A percentile compares a stretch with the other conserved stretches of the same genome.
phyloP scores from a whole-genome alignment of 2,329 filamentous ascomycete genomes.

The Fusarium pseudonygamai region DNA sequence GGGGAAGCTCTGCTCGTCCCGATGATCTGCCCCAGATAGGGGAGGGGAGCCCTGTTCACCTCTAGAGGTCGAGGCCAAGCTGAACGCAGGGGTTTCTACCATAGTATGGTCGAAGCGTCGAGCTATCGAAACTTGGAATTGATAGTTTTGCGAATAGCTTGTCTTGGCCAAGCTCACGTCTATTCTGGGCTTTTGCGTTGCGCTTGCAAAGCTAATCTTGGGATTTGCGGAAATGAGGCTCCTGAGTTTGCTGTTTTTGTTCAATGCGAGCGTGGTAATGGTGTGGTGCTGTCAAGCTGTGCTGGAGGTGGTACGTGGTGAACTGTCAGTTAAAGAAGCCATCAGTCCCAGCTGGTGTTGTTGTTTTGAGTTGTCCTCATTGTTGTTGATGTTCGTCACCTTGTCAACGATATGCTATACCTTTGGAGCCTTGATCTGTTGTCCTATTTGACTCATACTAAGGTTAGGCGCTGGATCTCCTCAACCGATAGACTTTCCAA shows the following conservation, averaged over 20 bases:
- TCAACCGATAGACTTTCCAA: not conserved
- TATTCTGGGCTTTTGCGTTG: not conserved
- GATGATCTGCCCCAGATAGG: constrained; percentile 2
- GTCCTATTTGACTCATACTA: not conserved
- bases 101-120: not conserved
- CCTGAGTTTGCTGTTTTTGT: not conserved
- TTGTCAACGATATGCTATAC: not conserved
- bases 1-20: not conserved
- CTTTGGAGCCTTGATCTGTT: not conserved
- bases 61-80: constrained; percentile 24
- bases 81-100: constrained; percentile 20
- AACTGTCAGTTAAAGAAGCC: constrained; percentile 23
- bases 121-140: constrained; percentile 23
- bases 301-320: not conserved
- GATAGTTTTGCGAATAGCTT: constrained; percentile 18
- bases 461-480: not conserved
- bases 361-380: not conserved
- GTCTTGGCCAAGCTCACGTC: constrained; percentile 5
- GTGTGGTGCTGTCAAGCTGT: constrained; percentile 3
- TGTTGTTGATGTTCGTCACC: not conserved
- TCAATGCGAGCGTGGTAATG: not conserved
- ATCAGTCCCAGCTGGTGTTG: not conserved
- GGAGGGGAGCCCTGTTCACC: not conserved
- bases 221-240: constrained; percentile 5
- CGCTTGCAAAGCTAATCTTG: not conserved